Conservation (phyloP, 2,329 filamentous ascomycete genomes). For the Ophiostoma australiae region DNA sequence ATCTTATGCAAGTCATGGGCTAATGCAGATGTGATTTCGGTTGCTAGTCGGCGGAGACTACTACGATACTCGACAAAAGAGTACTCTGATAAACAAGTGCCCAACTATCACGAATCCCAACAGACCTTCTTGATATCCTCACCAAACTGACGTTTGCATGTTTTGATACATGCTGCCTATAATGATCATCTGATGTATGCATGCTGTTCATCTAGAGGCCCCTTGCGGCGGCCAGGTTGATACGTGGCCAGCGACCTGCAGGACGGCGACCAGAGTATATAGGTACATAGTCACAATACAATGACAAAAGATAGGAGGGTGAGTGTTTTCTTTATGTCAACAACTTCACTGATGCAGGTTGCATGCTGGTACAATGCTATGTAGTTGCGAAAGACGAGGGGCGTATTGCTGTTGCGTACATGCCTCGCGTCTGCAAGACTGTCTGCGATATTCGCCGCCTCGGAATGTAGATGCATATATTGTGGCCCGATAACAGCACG, state of each 20-base stretch:
- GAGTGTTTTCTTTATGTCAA: too few species aligned
- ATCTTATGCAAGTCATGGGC: slow-evolving; percentile 23
- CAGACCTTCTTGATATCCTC: background rate
- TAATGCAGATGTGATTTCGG: slow-evolving; percentile 21
- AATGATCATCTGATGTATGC: slow-evolving; percentile 22
- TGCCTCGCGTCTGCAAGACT: background rate
- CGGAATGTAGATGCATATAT: background rate
- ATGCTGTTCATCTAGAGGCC: slow-evolving; percentile 18
- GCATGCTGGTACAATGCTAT: background rate
- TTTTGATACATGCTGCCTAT: background rate
- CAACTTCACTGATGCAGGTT: background rate
- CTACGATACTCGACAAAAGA: background rate
- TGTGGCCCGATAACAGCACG: background rate
- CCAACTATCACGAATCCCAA: background rate
- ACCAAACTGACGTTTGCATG: background rate
- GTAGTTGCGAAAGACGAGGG: background rate
- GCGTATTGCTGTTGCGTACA: background rate
- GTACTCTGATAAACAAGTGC: background rate
- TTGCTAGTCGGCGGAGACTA: background rate
- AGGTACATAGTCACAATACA: background rate
- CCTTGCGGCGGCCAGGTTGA: slow-evolving; percentile 18
- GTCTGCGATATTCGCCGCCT: background rate
- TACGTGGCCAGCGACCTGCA: slow-evolving; percentile 16
- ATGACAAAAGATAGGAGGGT: background rate
- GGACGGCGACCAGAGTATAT: background rate